A percentile compares a stretch with the other conserved stretches of the same genome.
Conservation (phyloP, 139 green algal genomes). For the Micractinium sp. region DNA sequence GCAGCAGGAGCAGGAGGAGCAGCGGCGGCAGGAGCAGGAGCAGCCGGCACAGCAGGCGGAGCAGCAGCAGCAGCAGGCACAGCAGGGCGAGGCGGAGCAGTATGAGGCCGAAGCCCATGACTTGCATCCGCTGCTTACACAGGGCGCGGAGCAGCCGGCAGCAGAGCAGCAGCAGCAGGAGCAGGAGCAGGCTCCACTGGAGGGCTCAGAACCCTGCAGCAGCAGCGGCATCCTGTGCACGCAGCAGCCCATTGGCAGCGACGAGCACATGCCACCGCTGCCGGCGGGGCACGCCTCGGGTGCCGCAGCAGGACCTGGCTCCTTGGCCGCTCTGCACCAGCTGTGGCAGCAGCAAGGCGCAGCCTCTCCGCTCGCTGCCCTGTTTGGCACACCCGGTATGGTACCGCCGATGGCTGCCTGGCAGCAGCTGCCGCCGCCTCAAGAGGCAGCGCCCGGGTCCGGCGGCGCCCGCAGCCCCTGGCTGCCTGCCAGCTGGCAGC, state of each 20-base stretch:
- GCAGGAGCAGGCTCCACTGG: background rate
- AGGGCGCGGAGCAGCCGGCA: background rate
- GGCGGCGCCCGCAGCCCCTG: conserved; percentile 9
- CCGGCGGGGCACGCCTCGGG: background rate
- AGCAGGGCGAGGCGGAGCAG: background rate
- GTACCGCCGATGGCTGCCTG: background rate
- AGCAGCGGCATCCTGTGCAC: conserved; percentile 33
- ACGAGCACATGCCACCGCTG: background rate
- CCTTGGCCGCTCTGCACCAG: background rate
- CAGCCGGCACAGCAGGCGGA: background rate
- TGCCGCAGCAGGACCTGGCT: background rate
- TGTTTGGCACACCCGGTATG: background rate
- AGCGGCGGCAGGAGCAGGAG: background rate
- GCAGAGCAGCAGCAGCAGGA: background rate
- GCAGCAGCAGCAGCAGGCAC: background rate
- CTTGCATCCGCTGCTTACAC: background rate
- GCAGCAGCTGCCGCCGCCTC: background rate
- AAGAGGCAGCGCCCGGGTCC: background rate
- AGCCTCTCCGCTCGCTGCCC: conserved; percentile 1
- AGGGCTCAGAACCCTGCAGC: background rate
- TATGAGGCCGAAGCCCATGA: background rate
- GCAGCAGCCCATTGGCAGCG: background rate
- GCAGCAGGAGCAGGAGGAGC: conserved; percentile 16
- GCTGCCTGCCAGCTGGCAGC: conserved; percentile 7
- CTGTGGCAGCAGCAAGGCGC: conserved; percentile 27